phyloP scores from a whole-genome alignment of 106 monocot genomes.

The Dendrobium catenatum region DNA sequence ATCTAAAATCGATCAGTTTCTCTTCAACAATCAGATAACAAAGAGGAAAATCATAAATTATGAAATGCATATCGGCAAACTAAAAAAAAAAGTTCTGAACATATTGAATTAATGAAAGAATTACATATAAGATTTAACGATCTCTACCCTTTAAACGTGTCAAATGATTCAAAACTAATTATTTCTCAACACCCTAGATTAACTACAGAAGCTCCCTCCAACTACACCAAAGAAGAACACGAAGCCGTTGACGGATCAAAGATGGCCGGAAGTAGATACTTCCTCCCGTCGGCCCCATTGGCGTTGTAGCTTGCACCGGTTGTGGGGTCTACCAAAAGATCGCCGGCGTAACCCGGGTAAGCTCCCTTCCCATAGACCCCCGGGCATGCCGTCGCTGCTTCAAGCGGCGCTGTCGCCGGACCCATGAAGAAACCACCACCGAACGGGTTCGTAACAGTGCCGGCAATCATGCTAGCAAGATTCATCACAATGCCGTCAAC shows the following conservation, averaged over 20 bases:
- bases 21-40: too few relatives aligned
- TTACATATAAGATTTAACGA: background rate
- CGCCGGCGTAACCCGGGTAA: slow-evolving; percentile 47
- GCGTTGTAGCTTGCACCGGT: slow-evolving; percentile 49
- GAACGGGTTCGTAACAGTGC: slow-evolving; percentile 40
- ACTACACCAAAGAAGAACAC: slow-evolving; percentile 2
- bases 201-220: background rate
- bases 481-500: slow-evolving; percentile 51
- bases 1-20: too few relatives aligned
- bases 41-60: background rate
- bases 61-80: background rate
- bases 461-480: slow-evolving; percentile 45
- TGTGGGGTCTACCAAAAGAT: slow-evolving; percentile 24
- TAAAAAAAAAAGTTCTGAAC: background rate
- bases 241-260: slow-evolving; percentile 13
- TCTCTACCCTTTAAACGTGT: too few relatives aligned
- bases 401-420: slow-evolving; percentile 30
- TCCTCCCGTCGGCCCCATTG: slow-evolving; percentile 20
- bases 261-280: slow-evolving; percentile 5
- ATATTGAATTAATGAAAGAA: background rate
- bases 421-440: slow-evolving; percentile 49
- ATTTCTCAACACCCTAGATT: too few relatives aligned
- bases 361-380: slow-evolving; percentile 42
- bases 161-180: too few relatives aligned
- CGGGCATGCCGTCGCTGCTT: slow-evolving; percentile 48